These are phyloP conservation scores for Allomyces arbusculus DNA, from an alignment of 192 early-diverging fungal genomes.

Conservation along the genomic window DNA sequence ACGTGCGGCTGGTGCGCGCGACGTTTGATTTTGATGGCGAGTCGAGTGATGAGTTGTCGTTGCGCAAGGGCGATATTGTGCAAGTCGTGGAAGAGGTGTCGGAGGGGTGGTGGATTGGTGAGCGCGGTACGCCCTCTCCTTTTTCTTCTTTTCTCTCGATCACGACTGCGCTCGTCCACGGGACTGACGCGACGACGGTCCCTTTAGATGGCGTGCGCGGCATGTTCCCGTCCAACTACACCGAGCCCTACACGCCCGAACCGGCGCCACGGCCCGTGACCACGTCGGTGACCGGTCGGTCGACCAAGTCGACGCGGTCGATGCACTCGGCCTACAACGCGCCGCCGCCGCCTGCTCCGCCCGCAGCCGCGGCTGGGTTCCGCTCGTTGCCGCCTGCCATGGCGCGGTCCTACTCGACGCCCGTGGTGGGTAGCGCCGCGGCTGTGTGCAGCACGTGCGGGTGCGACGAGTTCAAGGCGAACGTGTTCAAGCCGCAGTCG, in stretches of 20 bases:
- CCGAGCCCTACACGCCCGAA: slow-evolving; percentile 21
- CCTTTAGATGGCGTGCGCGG: slow-evolving; percentile 24
- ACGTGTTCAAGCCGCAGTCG: slow-evolving; percentile 49
- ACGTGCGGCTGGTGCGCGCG: slow-evolving; percentile 17
- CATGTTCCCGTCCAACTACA: slow-evolving; percentile 89
- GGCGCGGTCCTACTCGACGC: slow-evolving; percentile 13
- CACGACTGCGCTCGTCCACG: too few relatives aligned
- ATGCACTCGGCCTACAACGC: background rate
- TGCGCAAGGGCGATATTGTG: slow-evolving; percentile 72
- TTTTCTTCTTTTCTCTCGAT: too few relatives aligned
- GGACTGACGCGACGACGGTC: too few relatives aligned
- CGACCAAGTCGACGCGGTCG: background rate
- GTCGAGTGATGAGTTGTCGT: slow-evolving; percentile 55
- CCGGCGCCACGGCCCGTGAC: background rate
- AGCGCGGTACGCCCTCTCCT: slow-evolving; percentile 20
- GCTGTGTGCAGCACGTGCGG: slow-evolving; percentile 36
- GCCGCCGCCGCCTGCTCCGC: background rate
- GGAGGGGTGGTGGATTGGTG: slow-evolving; percentile 89
- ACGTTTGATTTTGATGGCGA: slow-evolving; percentile 66
- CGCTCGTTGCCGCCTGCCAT: slow-evolving; percentile 1
- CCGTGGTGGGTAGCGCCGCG: slow-evolving; percentile 7
- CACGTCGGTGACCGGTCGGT: background rate
- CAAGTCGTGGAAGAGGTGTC: slow-evolving; percentile 67
- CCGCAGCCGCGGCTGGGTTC: background rate
- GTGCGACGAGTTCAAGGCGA: slow-evolving; percentile 49